phyloP scores from a whole-genome alignment of 139 green algal species.

The Chlorella ohadii region DNA sequence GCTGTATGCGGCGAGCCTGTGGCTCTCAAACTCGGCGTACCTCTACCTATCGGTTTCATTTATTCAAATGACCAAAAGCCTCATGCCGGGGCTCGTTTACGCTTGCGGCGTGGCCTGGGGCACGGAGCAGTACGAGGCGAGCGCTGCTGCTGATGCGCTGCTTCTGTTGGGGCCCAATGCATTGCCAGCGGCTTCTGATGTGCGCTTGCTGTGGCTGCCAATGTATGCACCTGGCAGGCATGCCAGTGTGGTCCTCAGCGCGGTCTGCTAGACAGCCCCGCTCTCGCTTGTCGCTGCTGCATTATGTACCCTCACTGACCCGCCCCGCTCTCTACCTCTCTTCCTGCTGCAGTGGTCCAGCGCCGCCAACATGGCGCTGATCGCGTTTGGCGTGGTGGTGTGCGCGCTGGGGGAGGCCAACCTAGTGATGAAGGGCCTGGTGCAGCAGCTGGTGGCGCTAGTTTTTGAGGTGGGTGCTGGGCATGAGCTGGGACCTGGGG shows the following conservation, averaged over 20 bases:
- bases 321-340: not conserved
- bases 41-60: slow-evolving; percentile 97
- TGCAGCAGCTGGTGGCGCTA: slow-evolving; percentile 87
- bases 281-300: too few relatives aligned
- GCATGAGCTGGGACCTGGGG: too few relatives aligned
- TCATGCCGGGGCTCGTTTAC: slow-evolving; percentile 64
- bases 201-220: not conserved
- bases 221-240: not conserved
- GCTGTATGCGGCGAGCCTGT: slow-evolving; percentile 94
- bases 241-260: too few relatives aligned
- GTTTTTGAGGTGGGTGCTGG: slow-evolving; percentile 41
- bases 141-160: not conserved
- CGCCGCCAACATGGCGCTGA: slow-evolving; percentile 90
- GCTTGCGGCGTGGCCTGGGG: slow-evolving; percentile 31
- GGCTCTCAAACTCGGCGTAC: slow-evolving; percentile 97
- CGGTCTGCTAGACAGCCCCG: too few relatives aligned
- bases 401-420: slow-evolving; percentile 87
- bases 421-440: slow-evolving; percentile 87
- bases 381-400: slow-evolving; percentile 89
- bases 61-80: slow-evolving; percentile 98
- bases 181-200: not conserved
- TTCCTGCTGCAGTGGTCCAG: not conserved
- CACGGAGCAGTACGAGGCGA: slow-evolving; percentile 23
- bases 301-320: not conserved
- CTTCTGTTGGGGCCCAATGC: not conserved